These are phyloP conservation scores for Fusarium setosum DNA, from an alignment of 2,329 filamentous ascomycete species.

Conservation along the genomic window DNA sequence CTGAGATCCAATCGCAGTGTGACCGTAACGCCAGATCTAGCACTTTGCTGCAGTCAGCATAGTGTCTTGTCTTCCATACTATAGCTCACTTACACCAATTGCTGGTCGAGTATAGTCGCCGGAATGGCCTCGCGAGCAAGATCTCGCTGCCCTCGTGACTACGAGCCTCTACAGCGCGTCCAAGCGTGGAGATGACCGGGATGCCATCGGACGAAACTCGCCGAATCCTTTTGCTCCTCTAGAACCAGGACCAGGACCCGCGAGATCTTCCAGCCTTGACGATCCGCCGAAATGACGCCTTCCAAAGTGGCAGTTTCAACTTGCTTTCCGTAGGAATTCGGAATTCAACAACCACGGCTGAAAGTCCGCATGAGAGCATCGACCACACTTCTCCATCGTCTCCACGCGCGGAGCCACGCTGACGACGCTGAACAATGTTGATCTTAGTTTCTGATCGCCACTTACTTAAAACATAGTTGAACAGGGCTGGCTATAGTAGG, in stretches of 20 bases:
- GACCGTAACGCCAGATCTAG: slow-evolving; percentile 15
- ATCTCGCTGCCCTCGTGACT: slow-evolving; percentile 27
- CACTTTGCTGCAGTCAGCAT: slow-evolving; percentile 7
- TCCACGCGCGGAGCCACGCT: slow-evolving; percentile 15
- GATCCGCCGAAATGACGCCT: slow-evolving; percentile 8
- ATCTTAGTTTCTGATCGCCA: slow-evolving; percentile 16
- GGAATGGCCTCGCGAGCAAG: slow-evolving; percentile 1
- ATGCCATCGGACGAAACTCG: slow-evolving; percentile 20
- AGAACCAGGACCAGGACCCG: slow-evolving; percentile 7
- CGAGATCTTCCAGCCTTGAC: slow-evolving; percentile 16
- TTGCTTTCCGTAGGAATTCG: background rate
- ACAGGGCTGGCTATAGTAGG: slow-evolving; percentile 23
- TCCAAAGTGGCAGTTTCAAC: background rate
- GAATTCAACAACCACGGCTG: background rate
- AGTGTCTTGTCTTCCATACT: background rate
- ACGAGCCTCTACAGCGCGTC: slow-evolving; percentile 13
- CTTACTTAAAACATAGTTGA: slow-evolving; percentile 25
- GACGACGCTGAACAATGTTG: background rate
- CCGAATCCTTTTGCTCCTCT: slow-evolving; percentile 7
- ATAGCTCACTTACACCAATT: slow-evolving; percentile 24
- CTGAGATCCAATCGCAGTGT: slow-evolving; percentile 27
- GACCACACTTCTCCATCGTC: slow-evolving; percentile 12
- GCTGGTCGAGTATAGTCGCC: slow-evolving; percentile 29
- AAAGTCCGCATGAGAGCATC: slow-evolving; percentile 16
- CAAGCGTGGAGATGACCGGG: slow-evolving; percentile 2